Conservation (phyloP, 345 rosid genomes). For the Sisymbrium altissimum region DNA sequence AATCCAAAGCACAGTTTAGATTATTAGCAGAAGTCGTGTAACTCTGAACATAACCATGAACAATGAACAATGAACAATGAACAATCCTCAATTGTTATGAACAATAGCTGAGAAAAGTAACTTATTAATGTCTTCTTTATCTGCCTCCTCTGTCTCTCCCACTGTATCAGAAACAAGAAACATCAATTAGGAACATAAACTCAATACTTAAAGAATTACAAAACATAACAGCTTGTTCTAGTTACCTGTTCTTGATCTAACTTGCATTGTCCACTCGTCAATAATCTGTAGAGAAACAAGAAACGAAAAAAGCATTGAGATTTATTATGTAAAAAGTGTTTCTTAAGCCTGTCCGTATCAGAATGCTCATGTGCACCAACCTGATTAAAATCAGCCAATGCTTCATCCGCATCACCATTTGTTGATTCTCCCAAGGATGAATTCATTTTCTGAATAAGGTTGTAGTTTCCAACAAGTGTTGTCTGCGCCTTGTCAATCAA, state of each 20-base stretch:
- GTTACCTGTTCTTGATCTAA: slow-evolving; percentile 67
- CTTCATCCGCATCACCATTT: slow-evolving; percentile 47
- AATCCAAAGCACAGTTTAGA: not conserved
- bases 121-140: slow-evolving; percentile 63
- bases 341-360: not conserved
- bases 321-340: not conserved
- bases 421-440: slow-evolving; percentile 45
- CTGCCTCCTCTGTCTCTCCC: slow-evolving; percentile 45
- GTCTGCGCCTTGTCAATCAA: slow-evolving; percentile 81
- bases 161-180: slow-evolving; percentile 41
- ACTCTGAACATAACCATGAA: not conserved
- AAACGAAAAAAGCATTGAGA: not conserved
- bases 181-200: not conserved
- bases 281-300: slow-evolving; percentile 48
- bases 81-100: slow-evolving; percentile 38
- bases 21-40: not conserved
- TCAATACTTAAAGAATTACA: not conserved
- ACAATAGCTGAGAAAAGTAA: slow-evolving; percentile 76
- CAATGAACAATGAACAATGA: too few species aligned
- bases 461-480: slow-evolving; percentile 70
- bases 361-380: slow-evolving; percentile 24
- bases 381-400: slow-evolving; percentile 79
- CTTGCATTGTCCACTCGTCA: slow-evolving; percentile 84
- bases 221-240: not conserved
- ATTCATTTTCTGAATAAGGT: slow-evolving; percentile 61